Conservation (phyloP, 805 yeast genomes). For the Hanseniaspora taiwanica region DNA sequence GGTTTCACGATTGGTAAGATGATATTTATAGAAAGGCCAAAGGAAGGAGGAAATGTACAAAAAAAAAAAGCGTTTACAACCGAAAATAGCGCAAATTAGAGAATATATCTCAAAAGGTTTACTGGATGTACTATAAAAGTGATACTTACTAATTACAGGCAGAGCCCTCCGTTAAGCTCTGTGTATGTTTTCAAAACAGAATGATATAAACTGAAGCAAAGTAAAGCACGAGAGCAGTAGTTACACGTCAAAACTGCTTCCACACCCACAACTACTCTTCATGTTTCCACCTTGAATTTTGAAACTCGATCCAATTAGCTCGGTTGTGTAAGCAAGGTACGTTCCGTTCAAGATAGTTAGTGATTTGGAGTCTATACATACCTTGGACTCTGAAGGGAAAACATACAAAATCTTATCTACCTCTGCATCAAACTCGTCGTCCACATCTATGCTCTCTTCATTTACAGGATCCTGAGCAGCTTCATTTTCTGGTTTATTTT, state of each 20-base stretch:
- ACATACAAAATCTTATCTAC: constrained; percentile 18
- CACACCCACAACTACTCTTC: constrained; percentile 73
- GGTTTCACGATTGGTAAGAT: too few species aligned
- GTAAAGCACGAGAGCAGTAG: background rate
- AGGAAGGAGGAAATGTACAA: too few species aligned
- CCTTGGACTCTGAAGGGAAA: constrained; percentile 42
- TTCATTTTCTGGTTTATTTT: constrained; percentile 3
- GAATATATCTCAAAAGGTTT: too few species aligned
- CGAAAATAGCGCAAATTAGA: too few species aligned
- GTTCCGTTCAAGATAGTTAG: constrained; percentile 74
- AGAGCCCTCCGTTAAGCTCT: too few species aligned
- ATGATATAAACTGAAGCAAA: background rate
- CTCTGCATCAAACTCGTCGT: constrained; percentile 21
- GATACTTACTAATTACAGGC: too few species aligned
- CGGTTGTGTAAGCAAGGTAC: constrained; percentile 78
- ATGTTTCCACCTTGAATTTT: constrained; percentile 87
- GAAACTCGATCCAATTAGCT: constrained; percentile 88
- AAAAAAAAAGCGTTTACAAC: too few species aligned
- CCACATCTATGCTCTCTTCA: constrained; percentile 11
- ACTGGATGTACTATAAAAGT: too few species aligned
- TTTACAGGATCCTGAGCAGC: background rate
- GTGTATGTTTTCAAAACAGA: background rate
- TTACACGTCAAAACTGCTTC: constrained; percentile 65
- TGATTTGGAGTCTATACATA: constrained; percentile 57
- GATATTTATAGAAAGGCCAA: too few species aligned